Percentiles rank a stretch among this genome's conserved stretches.
Evolutionary conservation across 768 basidiomycete species (phyloP).

Genomic region (Flagelloscypha sp.): DNA sequence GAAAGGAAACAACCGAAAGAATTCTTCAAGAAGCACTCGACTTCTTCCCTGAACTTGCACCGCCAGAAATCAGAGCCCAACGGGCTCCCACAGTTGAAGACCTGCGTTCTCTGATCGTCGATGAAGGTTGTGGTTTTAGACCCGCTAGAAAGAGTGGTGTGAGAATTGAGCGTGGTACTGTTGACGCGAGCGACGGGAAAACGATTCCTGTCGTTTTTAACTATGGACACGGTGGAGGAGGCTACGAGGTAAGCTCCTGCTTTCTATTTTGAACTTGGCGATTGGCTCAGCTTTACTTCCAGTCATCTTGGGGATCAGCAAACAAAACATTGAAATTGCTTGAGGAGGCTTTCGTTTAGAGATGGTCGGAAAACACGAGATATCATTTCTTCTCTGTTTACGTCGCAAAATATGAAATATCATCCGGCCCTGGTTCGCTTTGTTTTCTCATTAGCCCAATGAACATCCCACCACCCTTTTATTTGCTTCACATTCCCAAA

Average conservation of each 20-base stretch:
- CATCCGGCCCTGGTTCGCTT: too few relatives aligned
- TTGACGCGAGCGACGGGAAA: constrained; percentile 9
- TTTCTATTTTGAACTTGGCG: too few relatives aligned
- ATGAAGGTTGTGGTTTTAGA: constrained; percentile 53
- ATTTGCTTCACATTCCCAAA: too few relatives aligned
- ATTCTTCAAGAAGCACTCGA: constrained; percentile 47
- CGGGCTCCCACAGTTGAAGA: constrained; percentile 44
- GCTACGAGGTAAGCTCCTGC: too few relatives aligned
- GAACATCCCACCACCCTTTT: too few relatives aligned
- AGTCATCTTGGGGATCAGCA: constrained; percentile 61
- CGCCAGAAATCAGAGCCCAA: constrained; percentile 29
- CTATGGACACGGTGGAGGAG: too few relatives aligned
- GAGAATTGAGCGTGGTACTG: constrained; percentile 40
- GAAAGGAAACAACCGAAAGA: constrained; percentile 50
- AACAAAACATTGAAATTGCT: constrained; percentile 38
- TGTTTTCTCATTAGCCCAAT: too few relatives aligned
- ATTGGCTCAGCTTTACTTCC: too few relatives aligned
- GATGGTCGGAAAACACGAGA: not conserved
- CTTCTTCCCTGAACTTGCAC: constrained; percentile 49
- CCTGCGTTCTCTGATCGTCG: constrained; percentile 37
- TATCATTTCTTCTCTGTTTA: too few relatives aligned
- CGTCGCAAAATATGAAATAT: not conserved
- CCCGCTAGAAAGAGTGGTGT: constrained; percentile 65
- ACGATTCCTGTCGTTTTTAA: constrained; percentile 39
- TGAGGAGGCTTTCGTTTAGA: constrained; percentile 27